Base-by-base conservation (phyloP, 352 stramenopile genomes). In the Pilasporangium apinafurcum region DNA sequence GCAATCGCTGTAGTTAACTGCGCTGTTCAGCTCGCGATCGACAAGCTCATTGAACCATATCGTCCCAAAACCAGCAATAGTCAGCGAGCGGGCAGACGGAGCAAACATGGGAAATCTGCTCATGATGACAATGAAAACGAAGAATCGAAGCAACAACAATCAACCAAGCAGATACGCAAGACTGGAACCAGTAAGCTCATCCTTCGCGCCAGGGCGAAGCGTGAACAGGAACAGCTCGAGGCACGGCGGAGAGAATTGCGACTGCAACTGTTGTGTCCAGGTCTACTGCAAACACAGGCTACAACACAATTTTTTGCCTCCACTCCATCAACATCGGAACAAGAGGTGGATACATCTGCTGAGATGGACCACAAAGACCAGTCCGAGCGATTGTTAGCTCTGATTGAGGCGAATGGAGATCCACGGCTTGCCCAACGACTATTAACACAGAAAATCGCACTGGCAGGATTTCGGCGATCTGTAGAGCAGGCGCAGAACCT, bases 401-500 rank as follows among this genome's bases (percentile, higher is more conserved):
- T 65, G 0, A 55, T 69, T 13, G 75, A 88, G 59, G 67, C 72
- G 2, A 71, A 72, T 16, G 75, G 75, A 2, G 69, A 86, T 10
- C 0, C 28, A 24, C 45, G 43, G 1, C 48, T 85, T 17, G 75
- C 72, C 1, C 46, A 59, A n/a, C 56, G 61, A 26, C 27, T 88
- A 20, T 30, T 77, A 1, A 39, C 48, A 0, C 48, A 83, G 9
- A 17, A 18, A 3, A 59, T 69, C 28, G 28, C 58, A 1, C 51
- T 54, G 8, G 51, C 56, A 8, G 63, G 68, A 0, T 61, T 81
- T 30, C 51, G 60, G 18, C 62, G 68, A 27, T 56, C 68, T 7
- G 38, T 68, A 3, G 60, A 78, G n/a, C 65, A 81, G 24, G 63
- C 63, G 2, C 48, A 56, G 30, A 71, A 72, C 9, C 48, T 81